Percentiles rank a stretch among this genome's conserved stretches.
Conservation (phyloP, 495 filamentous ascomycete genomes). For the Aspergillus indologenus region DNA sequence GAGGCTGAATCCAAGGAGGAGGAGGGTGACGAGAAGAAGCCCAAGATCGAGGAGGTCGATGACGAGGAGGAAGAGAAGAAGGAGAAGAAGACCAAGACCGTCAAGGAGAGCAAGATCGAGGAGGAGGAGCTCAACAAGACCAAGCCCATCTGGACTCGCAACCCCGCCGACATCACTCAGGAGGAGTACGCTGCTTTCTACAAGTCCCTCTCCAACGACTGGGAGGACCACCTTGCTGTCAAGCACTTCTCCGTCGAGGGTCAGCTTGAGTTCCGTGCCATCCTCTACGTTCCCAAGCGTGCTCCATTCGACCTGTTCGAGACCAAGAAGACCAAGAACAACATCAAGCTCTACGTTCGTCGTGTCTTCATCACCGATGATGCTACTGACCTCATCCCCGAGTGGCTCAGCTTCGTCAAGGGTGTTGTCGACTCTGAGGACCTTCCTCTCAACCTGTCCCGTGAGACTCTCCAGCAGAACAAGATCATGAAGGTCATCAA, state of each 20-base stretch:
- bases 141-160: slow-evolving; percentile 99
- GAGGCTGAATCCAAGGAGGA: slow-evolving; percentile 80
- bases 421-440: slow-evolving; percentile 99
- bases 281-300: slow-evolving; percentile 99
- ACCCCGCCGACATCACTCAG: slow-evolving; percentile 88
- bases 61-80: slow-evolving; percentile 87
- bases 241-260: slow-evolving; percentile 99
- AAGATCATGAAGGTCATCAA: slow-evolving; percentile 99
- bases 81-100: slow-evolving; percentile 95
- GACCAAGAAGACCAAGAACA: slow-evolving; percentile 99
- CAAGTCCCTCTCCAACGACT: slow-evolving; percentile 98
- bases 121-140: slow-evolving; percentile 99
- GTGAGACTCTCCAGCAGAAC: slow-evolving; percentile 99
- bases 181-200: slow-evolving; percentile 99
- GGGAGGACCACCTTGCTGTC: slow-evolving; percentile 98
- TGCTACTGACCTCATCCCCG: slow-evolving; percentile 96
- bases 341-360: slow-evolving; percentile 99
- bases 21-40: slow-evolving; percentile 82
- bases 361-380: slow-evolving; percentile 99
- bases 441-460: slow-evolving; percentile 96
- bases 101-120: slow-evolving; percentile 98
- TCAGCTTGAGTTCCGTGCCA: slow-evolving; percentile 99
- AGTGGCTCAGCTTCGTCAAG: slow-evolving; percentile 99
- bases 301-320: slow-evolving; percentile 99
- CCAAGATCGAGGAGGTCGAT: slow-evolving; percentile 71